Evolutionary conservation across 2,329 filamentous ascomycete genomes (phyloP), one percentile per base, ranked within the genome.

Genomic region (Aspergillus brasiliensis): DNA sequence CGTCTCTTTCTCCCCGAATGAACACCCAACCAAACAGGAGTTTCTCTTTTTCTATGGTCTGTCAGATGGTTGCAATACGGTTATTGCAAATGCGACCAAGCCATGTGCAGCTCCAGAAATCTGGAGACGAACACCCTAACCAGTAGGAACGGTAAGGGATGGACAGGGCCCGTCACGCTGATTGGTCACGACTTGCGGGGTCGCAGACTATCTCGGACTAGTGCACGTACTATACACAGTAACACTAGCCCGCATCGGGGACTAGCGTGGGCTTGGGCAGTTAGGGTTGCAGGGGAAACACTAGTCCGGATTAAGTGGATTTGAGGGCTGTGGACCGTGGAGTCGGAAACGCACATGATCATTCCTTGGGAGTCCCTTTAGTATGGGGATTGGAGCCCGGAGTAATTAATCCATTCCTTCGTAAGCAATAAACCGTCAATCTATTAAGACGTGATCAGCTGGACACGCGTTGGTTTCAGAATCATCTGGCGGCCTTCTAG

Each of bases 171-270:
- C 13, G 27, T 34, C 10, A 11, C 8, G 37, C 19, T 31, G 11
- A 66, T 66, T 66, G 60, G 64, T 28, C 10, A 2, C 8, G 51
- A 58, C 60, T 58, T 66, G 64, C 62, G 64, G 64, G 64, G 64
- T 61, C 58, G 48, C 37, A 19, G 28, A 19, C 57, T 38, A 44
- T 40, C 37, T 40, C 3, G 49, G 59, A 34, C 23, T 57, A 59
- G 57, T 13, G 21, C 17, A 21, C 27, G 40, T 49, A 19, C 54
- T 49, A 55, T 46, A 55, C 38, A 46, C 52, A 55, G 52, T 55
- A 46, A 55, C 52, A 31, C 52, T 55, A 46, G 25, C 10, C 52
- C 38, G 8, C 10, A 15, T 34, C 23, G n/a, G 19, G n/a, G 37
- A 8, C 37, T 55, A 55, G 52, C 5, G 52, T 40, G 31, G 28